Conservation (phyloP, 1,139 yeast species). For the Lodderomyces parapsilosis region DNA sequence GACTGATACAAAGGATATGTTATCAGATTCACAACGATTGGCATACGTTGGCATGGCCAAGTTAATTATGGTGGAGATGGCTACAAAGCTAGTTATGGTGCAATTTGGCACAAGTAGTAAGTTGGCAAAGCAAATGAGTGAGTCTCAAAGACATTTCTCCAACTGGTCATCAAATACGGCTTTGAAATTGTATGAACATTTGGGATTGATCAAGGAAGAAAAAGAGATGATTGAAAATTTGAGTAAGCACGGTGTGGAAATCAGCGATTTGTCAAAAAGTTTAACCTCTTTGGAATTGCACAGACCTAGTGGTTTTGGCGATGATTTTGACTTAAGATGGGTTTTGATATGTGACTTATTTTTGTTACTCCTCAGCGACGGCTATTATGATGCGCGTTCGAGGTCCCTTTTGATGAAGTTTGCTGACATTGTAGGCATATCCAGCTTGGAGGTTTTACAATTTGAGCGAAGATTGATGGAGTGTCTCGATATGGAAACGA, state of each 20-base stretch:
- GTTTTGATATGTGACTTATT: slow-evolving; percentile 89
- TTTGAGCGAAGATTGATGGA: slow-evolving; percentile 91
- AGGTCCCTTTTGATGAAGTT: slow-evolving; percentile 69
- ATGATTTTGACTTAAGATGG: slow-evolving; percentile 78
- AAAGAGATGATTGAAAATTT: slow-evolving; percentile 84
- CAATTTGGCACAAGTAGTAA: slow-evolving; percentile 52
- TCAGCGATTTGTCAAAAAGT: slow-evolving; percentile 66
- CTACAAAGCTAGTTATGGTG: slow-evolving; percentile 66
- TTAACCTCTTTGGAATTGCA: slow-evolving; percentile 44
- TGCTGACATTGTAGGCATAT: slow-evolving; percentile 59
- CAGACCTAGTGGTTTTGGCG: slow-evolving; percentile 13
- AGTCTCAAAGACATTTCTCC: slow-evolving; percentile 77
- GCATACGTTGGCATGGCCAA: slow-evolving; percentile 89
- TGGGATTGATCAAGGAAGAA: slow-evolving; percentile 73
- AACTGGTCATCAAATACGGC: slow-evolving; percentile 81
- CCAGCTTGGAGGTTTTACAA: slow-evolving; percentile 68
- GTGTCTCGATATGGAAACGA: slow-evolving; percentile 82
- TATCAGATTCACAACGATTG: slow-evolving; percentile 80
- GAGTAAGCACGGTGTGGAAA: slow-evolving; percentile 79
- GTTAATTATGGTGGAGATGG: slow-evolving; percentile 76
- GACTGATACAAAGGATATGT: slow-evolving; percentile 75
- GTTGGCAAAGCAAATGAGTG: slow-evolving; percentile 59
- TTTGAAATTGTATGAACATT: slow-evolving; percentile 74
- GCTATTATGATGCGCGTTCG: slow-evolving; percentile 87
- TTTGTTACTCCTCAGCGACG: slow-evolving; percentile 74